Evolutionary conservation across 2,329 filamentous ascomycete genomes (phyloP).

Genomic region (Thyridium curvatum): DNA sequence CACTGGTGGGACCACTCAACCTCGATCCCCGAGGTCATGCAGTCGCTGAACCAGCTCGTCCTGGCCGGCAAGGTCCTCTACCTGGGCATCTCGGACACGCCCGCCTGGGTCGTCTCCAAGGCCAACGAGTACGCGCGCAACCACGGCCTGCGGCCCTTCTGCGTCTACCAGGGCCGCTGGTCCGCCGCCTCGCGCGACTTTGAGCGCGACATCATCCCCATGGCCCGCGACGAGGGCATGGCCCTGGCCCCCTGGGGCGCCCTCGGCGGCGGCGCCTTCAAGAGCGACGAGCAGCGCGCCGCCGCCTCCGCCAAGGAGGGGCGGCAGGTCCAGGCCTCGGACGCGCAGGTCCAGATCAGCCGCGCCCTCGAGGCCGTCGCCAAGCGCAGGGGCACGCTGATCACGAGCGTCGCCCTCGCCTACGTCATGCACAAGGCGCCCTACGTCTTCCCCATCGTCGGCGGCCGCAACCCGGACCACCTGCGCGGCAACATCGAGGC

Average conservation of each 20-base stretch:
- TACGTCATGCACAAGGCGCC: conserved; percentile 69
- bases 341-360: conserved; percentile 46
- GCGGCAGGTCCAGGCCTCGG: conserved; percentile 31
- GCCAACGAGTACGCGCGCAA: conserved; percentile 53
- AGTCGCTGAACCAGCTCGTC: conserved; percentile 47
- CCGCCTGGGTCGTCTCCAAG: conserved; percentile 48
- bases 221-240: conserved; percentile 53
- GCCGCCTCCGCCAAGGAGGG: conserved; percentile 23
- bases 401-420: conserved; percentile 55
- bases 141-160: conserved; percentile 53
- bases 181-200: conserved; percentile 58
- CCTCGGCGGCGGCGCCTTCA: conserved; percentile 35
- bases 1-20: conserved; percentile 53
- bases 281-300: conserved; percentile 21
- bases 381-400: conserved; percentile 30
- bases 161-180: conserved; percentile 60
- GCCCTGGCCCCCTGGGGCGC: conserved; percentile 47
- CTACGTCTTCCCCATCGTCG: conserved; percentile 68
- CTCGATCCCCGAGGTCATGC: conserved; percentile 52
- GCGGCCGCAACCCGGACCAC: conserved; percentile 63
- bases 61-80: conserved; percentile 49
- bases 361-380: conserved; percentile 43
- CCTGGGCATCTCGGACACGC: conserved; percentile 50
- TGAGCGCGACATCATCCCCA: conserved; percentile 64
- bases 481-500: conserved; percentile 65